A percentile compares a stretch with the other conserved stretches of the same genome.
phyloP scores from a whole-genome alignment of 2,329 filamentous ascomycete species.

The Cryphonectria naterciae region DNA sequence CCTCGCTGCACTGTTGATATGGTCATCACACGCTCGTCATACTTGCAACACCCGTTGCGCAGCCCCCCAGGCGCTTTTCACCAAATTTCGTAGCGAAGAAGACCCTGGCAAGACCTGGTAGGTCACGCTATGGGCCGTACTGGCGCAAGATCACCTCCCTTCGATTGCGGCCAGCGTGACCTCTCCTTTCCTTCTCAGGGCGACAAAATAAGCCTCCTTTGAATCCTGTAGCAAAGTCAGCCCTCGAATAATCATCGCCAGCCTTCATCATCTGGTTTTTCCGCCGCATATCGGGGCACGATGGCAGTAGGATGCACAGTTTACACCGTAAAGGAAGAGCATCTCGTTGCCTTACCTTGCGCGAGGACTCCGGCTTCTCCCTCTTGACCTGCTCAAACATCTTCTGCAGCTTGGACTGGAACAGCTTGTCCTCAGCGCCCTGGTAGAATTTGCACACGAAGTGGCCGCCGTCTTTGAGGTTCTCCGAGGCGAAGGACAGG shows the following conservation, averaged over 20 bases:
- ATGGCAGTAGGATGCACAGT: not conserved
- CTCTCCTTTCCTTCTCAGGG: slow-evolving; percentile 65
- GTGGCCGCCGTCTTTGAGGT: slow-evolving; percentile 78
- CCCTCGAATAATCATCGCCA: not conserved
- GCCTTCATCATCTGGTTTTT: no score
- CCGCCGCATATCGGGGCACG: slow-evolving; percentile 17
- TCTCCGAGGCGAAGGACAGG: slow-evolving; percentile 82
- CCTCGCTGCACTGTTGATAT: not conserved
- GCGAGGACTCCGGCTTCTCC: slow-evolving; percentile 90
- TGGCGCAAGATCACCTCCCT: not conserved
- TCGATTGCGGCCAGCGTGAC: slow-evolving; percentile 36
- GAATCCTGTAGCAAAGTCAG: slow-evolving; percentile 62
- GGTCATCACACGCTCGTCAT: not conserved
- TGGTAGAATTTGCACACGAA: slow-evolving; percentile 99
- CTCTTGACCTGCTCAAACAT: slow-evolving; percentile 81
- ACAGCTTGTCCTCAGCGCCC: slow-evolving; percentile 78
- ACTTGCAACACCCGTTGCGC: not conserved
- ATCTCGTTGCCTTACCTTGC: slow-evolving; percentile 63
- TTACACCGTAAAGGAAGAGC: not conserved
- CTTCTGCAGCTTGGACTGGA: slow-evolving; percentile 75
- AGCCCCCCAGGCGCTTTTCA: not conserved
- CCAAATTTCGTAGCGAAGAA: not conserved
- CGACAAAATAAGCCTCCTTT: slow-evolving; percentile 86
- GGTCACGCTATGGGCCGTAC: not conserved
- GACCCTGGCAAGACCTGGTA: not conserved